phyloP scores from a whole-genome alignment of 1,284 basidiomycete species.

The Ceratobasidium sp. region DNA sequence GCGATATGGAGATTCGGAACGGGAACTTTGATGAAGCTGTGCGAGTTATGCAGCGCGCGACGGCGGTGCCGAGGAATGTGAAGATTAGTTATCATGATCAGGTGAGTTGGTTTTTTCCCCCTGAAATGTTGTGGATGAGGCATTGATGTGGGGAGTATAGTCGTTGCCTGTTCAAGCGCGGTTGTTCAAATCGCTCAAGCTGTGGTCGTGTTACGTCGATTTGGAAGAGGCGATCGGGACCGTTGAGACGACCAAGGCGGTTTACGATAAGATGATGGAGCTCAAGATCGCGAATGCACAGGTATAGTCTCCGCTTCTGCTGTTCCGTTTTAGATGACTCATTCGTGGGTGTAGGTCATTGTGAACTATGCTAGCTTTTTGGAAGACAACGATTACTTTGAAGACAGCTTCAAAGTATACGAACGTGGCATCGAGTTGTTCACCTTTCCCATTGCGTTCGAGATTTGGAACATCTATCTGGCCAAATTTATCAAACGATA shows the following conservation, averaged over 20 bases:
- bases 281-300: constrained; percentile 99
- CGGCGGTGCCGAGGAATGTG: constrained; percentile 88
- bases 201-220: constrained; percentile 99
- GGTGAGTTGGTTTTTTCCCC: constrained; percentile 67
- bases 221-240: constrained; percentile 96
- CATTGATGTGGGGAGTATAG: constrained; percentile 60
- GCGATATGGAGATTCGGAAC: constrained; percentile 96
- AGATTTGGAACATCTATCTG: constrained; percentile 99
- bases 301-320: constrained; percentile 52
- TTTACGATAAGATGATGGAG: constrained; percentile 98
- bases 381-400: constrained; percentile 98
- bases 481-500: constrained; percentile 98
- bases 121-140: background rate
- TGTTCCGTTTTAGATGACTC: too few species aligned
- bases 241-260: constrained; percentile 91
- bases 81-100: constrained; percentile 98
- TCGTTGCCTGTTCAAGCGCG: constrained; percentile 88
- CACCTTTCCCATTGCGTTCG: constrained; percentile 98
- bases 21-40: constrained; percentile 97
- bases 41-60: constrained; percentile 95
- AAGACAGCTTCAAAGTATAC: constrained; percentile 98
- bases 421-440: constrained; percentile 98
- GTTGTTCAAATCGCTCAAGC: constrained; percentile 96
- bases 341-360: constrained; percentile 82
- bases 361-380: constrained; percentile 98